These are phyloP conservation scores for Fusarium tjaetaba DNA, from an alignment of 2,329 filamentous ascomycete genomes.

Conservation along the genomic window DNA sequence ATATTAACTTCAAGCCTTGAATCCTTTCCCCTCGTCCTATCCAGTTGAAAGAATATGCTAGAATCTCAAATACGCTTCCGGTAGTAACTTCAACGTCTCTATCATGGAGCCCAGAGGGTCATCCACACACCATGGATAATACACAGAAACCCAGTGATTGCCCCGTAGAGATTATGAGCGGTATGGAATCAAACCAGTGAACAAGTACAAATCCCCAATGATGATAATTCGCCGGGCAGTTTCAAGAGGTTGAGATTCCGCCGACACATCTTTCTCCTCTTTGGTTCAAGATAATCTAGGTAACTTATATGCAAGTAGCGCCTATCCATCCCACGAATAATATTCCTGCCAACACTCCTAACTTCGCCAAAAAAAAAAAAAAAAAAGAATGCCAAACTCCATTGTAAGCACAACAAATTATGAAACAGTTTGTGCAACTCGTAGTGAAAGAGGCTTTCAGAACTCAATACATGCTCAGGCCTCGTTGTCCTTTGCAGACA, in stretches of 20 bases:
- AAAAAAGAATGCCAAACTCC: slow-evolving; percentile 2
- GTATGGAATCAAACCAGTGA: neutral
- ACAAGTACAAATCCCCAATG: neutral
- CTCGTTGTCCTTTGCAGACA: slow-evolving; percentile 48
- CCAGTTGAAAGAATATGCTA: neutral
- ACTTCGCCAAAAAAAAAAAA: slow-evolving; percentile 28
- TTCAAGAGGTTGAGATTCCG: neutral
- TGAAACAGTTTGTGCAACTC: slow-evolving; percentile 28
- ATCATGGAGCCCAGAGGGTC: neutral
- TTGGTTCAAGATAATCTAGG: slow-evolving; percentile 11
- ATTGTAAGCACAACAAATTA: slow-evolving; percentile 23
- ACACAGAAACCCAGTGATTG: neutral
- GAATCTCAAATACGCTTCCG: neutral
- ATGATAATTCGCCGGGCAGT: neutral
- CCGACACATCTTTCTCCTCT: neutral
- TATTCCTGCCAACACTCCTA: slow-evolving; percentile 37
- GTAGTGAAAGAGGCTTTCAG: neutral
- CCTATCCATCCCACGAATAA: slow-evolving; percentile 16
- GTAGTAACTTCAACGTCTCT: neutral
- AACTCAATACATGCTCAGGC: neutral
- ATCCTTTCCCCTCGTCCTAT: neutral
- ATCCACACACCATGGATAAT: neutral
- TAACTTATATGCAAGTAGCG: slow-evolving; percentile 14
- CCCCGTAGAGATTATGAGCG: no score
- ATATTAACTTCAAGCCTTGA: neutral